phyloP scores from a whole-genome alignment of 441 rosid genomes.

The Flueggea neowawraea region DNA sequence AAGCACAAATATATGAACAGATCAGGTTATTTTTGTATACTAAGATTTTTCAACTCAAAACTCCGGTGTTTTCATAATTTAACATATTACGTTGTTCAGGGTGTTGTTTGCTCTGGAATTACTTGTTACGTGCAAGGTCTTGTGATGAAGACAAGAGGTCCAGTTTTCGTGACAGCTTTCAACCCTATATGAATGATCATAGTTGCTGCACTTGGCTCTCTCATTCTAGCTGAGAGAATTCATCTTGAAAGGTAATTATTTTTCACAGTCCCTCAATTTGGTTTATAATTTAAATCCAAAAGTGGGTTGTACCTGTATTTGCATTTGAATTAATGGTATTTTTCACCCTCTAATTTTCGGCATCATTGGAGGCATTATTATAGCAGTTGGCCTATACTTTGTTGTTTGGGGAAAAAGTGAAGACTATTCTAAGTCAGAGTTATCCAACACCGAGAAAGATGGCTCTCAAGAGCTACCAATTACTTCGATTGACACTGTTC shows the following conservation, averaged over 20 bases:
- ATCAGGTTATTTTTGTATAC: no score
- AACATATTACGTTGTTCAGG: conserved; percentile 25
- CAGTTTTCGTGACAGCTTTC: conserved; percentile 65
- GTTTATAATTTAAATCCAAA: background rate
- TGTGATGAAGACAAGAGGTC: conserved; percentile 65
- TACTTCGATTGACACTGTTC: no score
- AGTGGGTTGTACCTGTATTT: background rate
- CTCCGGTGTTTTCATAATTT: background rate
- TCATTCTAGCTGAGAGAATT: conserved; percentile 58
- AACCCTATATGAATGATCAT: conserved; percentile 83
- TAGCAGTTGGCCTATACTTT: conserved; percentile 49
- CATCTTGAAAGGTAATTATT: conserved; percentile 50
- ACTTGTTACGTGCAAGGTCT: conserved; percentile 68
- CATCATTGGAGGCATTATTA: conserved; percentile 54
- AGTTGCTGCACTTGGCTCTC: conserved; percentile 55
- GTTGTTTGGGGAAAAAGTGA: conserved; percentile 73
- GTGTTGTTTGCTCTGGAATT: conserved; percentile 54
- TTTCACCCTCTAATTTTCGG: conserved; percentile 16
- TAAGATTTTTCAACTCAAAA: no score
- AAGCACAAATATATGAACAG: no score
- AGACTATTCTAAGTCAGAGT: conserved; percentile 21
- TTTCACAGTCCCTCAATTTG: no score
- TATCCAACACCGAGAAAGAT: no score
- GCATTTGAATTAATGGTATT: background rate
- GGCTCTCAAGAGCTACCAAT: no score